Evolutionary conservation across 495 filamentous ascomycete genomes (phyloP).

Genomic region (Cetradonia linearis): DNA sequence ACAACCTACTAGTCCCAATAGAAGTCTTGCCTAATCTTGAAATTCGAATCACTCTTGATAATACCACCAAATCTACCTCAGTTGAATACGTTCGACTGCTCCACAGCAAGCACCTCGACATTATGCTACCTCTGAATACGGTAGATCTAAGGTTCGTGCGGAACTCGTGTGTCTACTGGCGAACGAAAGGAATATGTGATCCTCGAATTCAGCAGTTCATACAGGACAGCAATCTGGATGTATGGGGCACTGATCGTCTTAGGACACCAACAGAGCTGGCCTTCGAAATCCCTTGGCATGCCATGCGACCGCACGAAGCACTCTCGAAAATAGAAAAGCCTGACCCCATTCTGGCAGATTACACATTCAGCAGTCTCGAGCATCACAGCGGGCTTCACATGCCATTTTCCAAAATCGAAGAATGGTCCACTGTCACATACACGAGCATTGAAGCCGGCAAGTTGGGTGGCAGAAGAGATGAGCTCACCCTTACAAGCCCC

Average conservation of each 20-base stretch:
- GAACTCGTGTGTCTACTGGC: slow-evolving; percentile 8
- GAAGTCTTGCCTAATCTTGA: slow-evolving; percentile 19
- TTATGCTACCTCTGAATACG: slow-evolving; percentile 17
- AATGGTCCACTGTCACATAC: slow-evolving; percentile 15
- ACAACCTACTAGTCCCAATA: slow-evolving; percentile 1
- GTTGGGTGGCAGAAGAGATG: slow-evolving; percentile 16
- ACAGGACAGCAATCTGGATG: slow-evolving; percentile 17
- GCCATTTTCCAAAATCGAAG: not conserved
- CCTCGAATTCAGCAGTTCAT: slow-evolving; percentile 19
- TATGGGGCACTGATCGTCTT: slow-evolving; percentile 18
- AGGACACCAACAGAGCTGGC: slow-evolving; percentile 16
- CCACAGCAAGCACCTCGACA: slow-evolving; percentile 15
- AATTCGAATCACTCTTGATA: slow-evolving; percentile 11
- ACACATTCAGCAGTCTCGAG: slow-evolving; percentile 17
- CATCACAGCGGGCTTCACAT: slow-evolving; percentile 11
- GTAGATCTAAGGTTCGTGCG: slow-evolving; percentile 18
- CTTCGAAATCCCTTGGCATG: slow-evolving; percentile 14
- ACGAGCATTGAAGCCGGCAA: slow-evolving; percentile 18
- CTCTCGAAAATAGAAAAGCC: not conserved
- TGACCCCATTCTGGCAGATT: slow-evolving; percentile 5
- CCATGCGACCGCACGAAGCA: not conserved
- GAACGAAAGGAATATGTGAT: slow-evolving; percentile 3
- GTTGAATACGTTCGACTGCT: slow-evolving; percentile 14
- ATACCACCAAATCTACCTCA: not conserved
- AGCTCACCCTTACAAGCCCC: slow-evolving; percentile 11